A percentile compares a stretch with the other conserved stretches of the same genome.
Conservation (phyloP, 306 rosid species). For the Malus domestica region ASM211411v1 NC_041804.1:12606501-12607000, state of each 20-base stretch:
- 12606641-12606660: slow-evolving; percentile 97
- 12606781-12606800: too few relatives aligned
- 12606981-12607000: slow-evolving; percentile 6
- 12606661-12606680: slow-evolving; percentile 92
- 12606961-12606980: neutral
- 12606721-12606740: too few relatives aligned
- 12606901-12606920: too few relatives aligned
- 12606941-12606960: neutral
- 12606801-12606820: too few relatives aligned
- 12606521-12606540: slow-evolving; percentile 9
- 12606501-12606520: neutral
- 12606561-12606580: slow-evolving; percentile 98
- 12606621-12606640: slow-evolving; percentile 97
- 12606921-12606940: neutral
- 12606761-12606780: too few relatives aligned
- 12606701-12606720: neutral
- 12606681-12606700: neutral
- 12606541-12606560: slow-evolving; percentile 29
- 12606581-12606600: slow-evolving; percentile 80
- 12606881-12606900: neutral
- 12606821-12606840: too few relatives aligned
- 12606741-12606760: too few relatives aligned
- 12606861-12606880: too few relatives aligned
- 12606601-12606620: slow-evolving; percentile 85
- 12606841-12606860: too few relatives aligned